Conservation (phyloP, 208 protist genomes). For the Wallacemonas sp. region DNA sequence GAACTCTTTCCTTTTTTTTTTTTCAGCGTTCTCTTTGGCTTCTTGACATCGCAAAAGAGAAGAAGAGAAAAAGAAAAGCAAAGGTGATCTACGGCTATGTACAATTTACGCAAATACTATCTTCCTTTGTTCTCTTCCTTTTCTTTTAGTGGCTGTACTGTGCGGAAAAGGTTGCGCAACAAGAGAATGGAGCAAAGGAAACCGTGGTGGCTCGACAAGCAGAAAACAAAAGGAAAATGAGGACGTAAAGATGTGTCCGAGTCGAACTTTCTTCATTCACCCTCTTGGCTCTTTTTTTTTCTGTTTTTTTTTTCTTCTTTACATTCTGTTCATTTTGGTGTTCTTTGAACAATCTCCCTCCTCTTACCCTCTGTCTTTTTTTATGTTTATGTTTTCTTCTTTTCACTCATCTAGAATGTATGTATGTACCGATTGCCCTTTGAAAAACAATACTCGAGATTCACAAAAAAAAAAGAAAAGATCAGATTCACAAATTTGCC, state of each 20-base stretch:
- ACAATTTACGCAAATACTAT: too few species aligned
- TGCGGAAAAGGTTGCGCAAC: too few species aligned
- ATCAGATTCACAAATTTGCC: too few species aligned
- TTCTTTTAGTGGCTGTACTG: too few species aligned
- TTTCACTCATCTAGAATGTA: slow-evolving; percentile 12
- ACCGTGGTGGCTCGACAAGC: too few species aligned
- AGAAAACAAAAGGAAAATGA: neutral
- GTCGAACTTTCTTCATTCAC: too few species aligned
- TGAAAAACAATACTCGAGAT: neutral
- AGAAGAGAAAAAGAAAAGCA: slow-evolving; percentile 18
- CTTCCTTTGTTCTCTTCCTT: too few species aligned
- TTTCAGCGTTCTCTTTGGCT: neutral
- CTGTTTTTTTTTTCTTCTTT: slow-evolving; percentile 6
- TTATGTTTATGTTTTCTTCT: neutral
- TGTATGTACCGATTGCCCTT: neutral
- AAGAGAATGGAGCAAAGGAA: too few species aligned
- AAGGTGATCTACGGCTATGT: too few species aligned
- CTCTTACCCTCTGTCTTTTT: neutral
- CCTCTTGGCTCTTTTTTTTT: too few species aligned
- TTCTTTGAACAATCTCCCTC: slow-evolving; percentile 3
- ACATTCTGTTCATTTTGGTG: neutral
- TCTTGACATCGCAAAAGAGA: slow-evolving; percentile 1
- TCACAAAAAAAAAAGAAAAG: neutral
- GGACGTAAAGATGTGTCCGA: too few species aligned
- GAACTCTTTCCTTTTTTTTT: slow-evolving; percentile 6